These are phyloP conservation scores for Leccinum imitatum DNA, from an alignment of 768 basidiomycete species.

Conservation along the genomic window DNA sequence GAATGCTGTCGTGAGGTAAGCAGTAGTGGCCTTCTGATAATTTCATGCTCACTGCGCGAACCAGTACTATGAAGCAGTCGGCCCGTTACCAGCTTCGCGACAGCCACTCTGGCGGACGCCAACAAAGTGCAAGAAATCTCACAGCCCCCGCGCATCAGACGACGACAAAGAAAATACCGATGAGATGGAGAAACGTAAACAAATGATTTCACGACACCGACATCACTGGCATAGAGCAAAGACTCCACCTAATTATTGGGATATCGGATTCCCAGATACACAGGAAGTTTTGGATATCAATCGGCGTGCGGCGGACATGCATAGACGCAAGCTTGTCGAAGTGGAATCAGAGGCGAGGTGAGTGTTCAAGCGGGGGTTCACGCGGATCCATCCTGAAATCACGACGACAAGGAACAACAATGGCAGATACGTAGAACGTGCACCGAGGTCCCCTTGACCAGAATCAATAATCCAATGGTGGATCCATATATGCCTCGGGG, in stretches of 20 bases:
- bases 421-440: slow-evolving; percentile 31
- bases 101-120: slow-evolving; percentile 78
- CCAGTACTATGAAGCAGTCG: slow-evolving; percentile 80
- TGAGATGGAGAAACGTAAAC: slow-evolving; percentile 53
- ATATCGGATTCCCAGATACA: slow-evolving; percentile 86
- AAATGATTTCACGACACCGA: slow-evolving; percentile 70
- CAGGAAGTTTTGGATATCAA: slow-evolving; percentile 82
- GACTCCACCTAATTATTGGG: slow-evolving; percentile 88
- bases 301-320: slow-evolving; percentile 67
- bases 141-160: slow-evolving; percentile 2
- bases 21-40: slow-evolving; percentile 2
- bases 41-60: background rate
- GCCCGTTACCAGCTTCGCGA: slow-evolving; percentile 67
- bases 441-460: slow-evolving; percentile 14
- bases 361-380: slow-evolving; percentile 22
- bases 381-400: background rate
- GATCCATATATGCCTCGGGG: slow-evolving; percentile 26
- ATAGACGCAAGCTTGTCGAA: slow-evolving; percentile 56
- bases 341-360: slow-evolving; percentile 61
- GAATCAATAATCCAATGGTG: slow-evolving; percentile 6
- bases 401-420: slow-evolving; percentile 14
- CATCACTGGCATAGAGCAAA: slow-evolving; percentile 66
- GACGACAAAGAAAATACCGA: slow-evolving; percentile 33
- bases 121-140: slow-evolving; percentile 30
- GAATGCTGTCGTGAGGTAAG: slow-evolving; percentile 78